Conservation (phyloP, 257 asterid genomes). For the Fraxinus cuspidata region DNA sequence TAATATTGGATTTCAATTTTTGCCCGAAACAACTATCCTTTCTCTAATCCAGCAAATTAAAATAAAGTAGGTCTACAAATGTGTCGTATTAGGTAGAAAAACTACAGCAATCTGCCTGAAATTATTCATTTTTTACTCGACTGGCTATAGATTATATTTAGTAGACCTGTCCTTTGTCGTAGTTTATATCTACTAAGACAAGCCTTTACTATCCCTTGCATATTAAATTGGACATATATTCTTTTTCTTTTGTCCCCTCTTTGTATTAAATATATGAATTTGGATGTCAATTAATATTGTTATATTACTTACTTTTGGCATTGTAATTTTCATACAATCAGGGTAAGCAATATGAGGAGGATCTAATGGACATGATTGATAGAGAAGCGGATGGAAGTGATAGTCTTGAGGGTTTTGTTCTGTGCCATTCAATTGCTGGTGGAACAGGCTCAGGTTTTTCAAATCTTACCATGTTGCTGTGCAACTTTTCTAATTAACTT, state of each 20-base stretch:
- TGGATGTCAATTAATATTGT: too few relatives aligned
- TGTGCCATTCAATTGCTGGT: conserved; percentile 98
- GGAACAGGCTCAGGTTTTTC: conserved; percentile 90
- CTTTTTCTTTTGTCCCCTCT: neutral
- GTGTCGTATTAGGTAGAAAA: neutral
- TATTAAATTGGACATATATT: neutral
- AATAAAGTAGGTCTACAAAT: neutral
- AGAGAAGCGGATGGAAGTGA: conserved; percentile 99
- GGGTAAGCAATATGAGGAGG: conserved; percentile 99
- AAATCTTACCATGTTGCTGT: conserved; percentile 10
- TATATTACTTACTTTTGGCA: conserved; percentile 14
- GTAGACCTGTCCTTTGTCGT: neutral
- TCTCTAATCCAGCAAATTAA: neutral
- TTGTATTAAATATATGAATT: neutral
- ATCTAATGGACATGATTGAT: conserved; percentile 98
- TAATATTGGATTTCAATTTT: neutral
- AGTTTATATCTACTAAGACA: neutral
- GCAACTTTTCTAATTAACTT: conserved; percentile 6
- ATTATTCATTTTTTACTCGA: neutral
- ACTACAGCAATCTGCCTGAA: neutral
- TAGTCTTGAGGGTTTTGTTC: conserved; percentile 98
- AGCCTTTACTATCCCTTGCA: neutral
- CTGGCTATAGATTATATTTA: neutral
- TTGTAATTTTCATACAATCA: conserved; percentile 30
- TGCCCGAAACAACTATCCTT: neutral